Evolutionary conservation across 1,139 yeast species (phyloP).

Genomic region (Taphrina flavorubra): DNA sequence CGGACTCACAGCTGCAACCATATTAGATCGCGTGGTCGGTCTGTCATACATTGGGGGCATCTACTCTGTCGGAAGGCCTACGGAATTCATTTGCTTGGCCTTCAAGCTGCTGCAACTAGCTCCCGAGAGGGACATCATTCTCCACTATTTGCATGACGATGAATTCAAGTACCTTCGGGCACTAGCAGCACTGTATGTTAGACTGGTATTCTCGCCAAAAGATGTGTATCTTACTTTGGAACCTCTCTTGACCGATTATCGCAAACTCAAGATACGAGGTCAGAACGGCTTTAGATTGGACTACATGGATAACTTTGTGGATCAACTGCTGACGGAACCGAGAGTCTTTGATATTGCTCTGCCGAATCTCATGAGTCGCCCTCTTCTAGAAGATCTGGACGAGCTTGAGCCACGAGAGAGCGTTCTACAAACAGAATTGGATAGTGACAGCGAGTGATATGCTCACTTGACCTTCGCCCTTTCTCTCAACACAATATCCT

Average conservation of each 20-base stretch:
- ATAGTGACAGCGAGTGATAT: slow-evolving; percentile 34
- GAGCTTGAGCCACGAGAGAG: slow-evolving; percentile 53
- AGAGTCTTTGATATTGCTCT: slow-evolving; percentile 65
- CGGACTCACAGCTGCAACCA: slow-evolving; percentile 62
- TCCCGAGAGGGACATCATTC: slow-evolving; percentile 62
- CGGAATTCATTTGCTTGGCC: slow-evolving; percentile 68
- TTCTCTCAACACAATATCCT: too few relatives aligned
- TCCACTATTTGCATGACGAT: slow-evolving; percentile 60
- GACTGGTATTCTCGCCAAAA: slow-evolving; percentile 59
- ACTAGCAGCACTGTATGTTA: slow-evolving; percentile 62
- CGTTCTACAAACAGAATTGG: slow-evolving; percentile 50
- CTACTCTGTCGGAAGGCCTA: slow-evolving; percentile 60
- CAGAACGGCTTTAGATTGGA: slow-evolving; percentile 52
- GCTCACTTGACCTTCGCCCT: neutral
- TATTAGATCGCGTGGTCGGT: slow-evolving; percentile 58
- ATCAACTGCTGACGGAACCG: slow-evolving; percentile 58
- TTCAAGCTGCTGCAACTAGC: slow-evolving; percentile 68
- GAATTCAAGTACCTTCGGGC: slow-evolving; percentile 71
- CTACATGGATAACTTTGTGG: slow-evolving; percentile 68
- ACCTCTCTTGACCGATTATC: slow-evolving; percentile 60
- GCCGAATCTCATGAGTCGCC: slow-evolving; percentile 62
- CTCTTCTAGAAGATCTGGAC: slow-evolving; percentile 54
- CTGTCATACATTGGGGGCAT: slow-evolving; percentile 58
- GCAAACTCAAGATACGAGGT: slow-evolving; percentile 57
- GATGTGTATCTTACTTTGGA: slow-evolving; percentile 62